Conservation (phyloP, 306 rosid genomes). For the Erythrophleum fordii region DNA sequence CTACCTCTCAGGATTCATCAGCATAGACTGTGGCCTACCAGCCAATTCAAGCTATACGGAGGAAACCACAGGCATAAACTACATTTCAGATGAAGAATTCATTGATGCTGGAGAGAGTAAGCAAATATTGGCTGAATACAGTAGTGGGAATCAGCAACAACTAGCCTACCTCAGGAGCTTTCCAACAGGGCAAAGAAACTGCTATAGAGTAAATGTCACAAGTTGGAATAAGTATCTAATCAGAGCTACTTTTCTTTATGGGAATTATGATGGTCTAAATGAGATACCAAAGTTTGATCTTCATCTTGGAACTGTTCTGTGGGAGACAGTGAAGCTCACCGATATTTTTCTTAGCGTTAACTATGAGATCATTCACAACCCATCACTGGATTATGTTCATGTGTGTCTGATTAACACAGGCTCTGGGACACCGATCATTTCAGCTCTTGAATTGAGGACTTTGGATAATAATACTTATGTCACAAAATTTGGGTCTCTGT, state of each 20-base stretch:
- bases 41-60: slow-evolving; percentile 38
- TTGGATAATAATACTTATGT: slow-evolving; percentile 33
- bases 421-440: slow-evolving; percentile 53
- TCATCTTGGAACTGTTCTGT: slow-evolving; percentile 47
- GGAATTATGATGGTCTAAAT: slow-evolving; percentile 50
- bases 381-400: slow-evolving; percentile 37
- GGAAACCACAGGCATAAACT: slow-evolving; percentile 35
- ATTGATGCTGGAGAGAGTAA: slow-evolving; percentile 41
- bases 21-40: slow-evolving; percentile 60
- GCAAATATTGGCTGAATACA: slow-evolving; percentile 17
- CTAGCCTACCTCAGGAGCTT: slow-evolving; percentile 49
- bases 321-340: slow-evolving; percentile 42
- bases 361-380: slow-evolving; percentile 50
- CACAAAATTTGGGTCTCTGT: slow-evolving; percentile 26
- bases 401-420: slow-evolving; percentile 57
- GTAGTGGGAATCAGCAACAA: slow-evolving; percentile 28
- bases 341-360: background rate
- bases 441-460: slow-evolving; percentile 54
- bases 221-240: slow-evolving; percentile 46
- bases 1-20: slow-evolving; percentile 53
- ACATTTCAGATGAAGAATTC: slow-evolving; percentile 57
- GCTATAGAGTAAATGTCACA: slow-evolving; percentile 53
- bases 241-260: slow-evolving; percentile 48
- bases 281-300: slow-evolving; percentile 53
- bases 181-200: slow-evolving; percentile 61